Percentiles rank a stretch among this genome's conserved stretches.
Evolutionary conservation across 306 rosid genomes (phyloP).

Genomic region (Cicer judaicum): DNA sequence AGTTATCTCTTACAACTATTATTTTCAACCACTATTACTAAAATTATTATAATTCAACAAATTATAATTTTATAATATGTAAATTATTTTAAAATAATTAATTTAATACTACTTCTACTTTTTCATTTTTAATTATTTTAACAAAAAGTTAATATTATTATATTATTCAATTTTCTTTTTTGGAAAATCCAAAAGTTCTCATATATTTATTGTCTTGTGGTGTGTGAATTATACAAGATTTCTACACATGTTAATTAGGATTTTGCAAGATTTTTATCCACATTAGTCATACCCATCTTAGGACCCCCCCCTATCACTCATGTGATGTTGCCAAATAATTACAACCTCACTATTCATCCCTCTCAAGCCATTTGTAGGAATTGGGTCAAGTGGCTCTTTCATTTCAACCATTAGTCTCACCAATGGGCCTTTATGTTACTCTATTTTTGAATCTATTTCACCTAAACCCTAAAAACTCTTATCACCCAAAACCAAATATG

Average conservation of each 20-base stretch:
- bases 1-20: too few species aligned
- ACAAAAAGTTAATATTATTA: too few species aligned
- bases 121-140: too few species aligned
- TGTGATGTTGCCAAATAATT: not conserved
- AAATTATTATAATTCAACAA: too few species aligned
- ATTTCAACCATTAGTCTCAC: slow-evolving; percentile 12
- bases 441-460: slow-evolving; percentile 14
- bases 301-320: not conserved
- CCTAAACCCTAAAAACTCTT: not conserved
- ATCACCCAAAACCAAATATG: slow-evolving; percentile 14
- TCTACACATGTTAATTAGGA: not conserved
- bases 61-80: too few species aligned
- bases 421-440: slow-evolving; percentile 20
- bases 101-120: too few species aligned
- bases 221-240: not conserved
- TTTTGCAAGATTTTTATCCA: not conserved
- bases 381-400: not conserved
- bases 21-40: too few species aligned
- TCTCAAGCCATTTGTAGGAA: not conserved
- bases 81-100: too few species aligned
- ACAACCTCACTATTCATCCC: not conserved
- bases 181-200: too few species aligned
- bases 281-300: not conserved
- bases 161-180: not conserved
- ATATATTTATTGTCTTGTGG: not conserved